Base-by-base conservation (phyloP, 495 filamentous ascomycete species). In the Aspergillus cristatus region DNA sequence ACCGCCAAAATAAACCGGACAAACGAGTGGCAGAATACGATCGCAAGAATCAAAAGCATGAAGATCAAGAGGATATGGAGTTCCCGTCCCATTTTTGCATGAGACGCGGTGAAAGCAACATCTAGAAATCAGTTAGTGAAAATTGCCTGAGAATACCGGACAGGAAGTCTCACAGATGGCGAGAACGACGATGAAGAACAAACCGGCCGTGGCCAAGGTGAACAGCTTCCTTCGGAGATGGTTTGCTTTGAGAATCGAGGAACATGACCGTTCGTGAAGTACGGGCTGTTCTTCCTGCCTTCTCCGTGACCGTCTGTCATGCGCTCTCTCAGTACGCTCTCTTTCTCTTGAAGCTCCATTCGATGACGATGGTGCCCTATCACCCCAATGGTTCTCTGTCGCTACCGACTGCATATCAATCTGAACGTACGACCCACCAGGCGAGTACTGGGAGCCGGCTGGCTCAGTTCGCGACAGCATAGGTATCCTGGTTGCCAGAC, bases 21-120 rank as follows among this genome's bases (percentile, higher is more conserved):
- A 6, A 89, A 60, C 17, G 77, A 74, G 63, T 94, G 82, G 46
- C 75, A 81, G 64, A 90, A 89, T 56, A 89, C 71, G 48, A 93
- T 78, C 3, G 79, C 79, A 37, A 78, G 69, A 28, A 79, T 56
- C 34, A 90, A 47, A 46, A 89, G 80, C 50, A 86, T 68, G 32
- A 93, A 66, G 35, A 91, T 80, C 39, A 90, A 71, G 33, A 88
- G 62, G 32, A 87, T 73, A 38, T 86, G 82, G 46, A 86, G 76
- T 57, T 82, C 76, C 51, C 70, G 70, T 37, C 67, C 70, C 40
- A 60, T 45, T 37, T 38, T 60, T 48, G 51, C 72, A 37, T 71
- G 62, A 14, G 76, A 75, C 29, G 85, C 68, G 14, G 80, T 72
- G 32, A 87, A 68, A 14, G 76, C 71, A 47, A 88, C 74, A 57